Conservation (phyloP, 495 filamentous ascomycete genomes). For the Opeltia flavorubescens region DNA sequence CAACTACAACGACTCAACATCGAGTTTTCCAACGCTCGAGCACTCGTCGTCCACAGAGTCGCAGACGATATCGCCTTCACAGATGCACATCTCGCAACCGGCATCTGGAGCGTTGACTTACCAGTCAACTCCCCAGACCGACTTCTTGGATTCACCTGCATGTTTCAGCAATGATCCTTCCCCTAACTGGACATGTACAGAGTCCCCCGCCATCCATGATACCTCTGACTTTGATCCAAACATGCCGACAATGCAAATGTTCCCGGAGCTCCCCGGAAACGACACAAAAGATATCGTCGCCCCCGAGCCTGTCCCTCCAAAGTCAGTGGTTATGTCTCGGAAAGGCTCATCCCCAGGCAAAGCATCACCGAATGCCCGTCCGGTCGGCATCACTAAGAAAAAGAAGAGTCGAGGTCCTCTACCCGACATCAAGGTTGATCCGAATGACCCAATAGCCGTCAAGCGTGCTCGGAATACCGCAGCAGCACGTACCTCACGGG, state of each 20-base stretch:
- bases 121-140: background rate
- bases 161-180: background rate
- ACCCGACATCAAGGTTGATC: slow-evolving; percentile 37
- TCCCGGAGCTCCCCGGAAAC: background rate
- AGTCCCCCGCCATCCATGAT: background rate
- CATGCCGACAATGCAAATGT: background rate
- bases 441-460: slow-evolving; percentile 53
- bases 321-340: background rate
- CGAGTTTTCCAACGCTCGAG: background rate
- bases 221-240: background rate
- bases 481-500: slow-evolving; percentile 87
- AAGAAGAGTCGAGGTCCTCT: background rate
- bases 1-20: background rate
- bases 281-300: background rate
- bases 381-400: no score
- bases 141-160: background rate
- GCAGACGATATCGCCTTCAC: no score
- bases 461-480: slow-evolving; percentile 94
- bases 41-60: no score
- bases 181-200: background rate
- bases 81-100: no score
- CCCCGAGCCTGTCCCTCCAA: background rate
- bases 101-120: background rate
- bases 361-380: no score
- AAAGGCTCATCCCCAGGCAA: background rate